Evolutionary conservation across 371 early-diverging fungal genomes (phyloP).

Genomic region (Lichtheimia hyalospora): DNA sequence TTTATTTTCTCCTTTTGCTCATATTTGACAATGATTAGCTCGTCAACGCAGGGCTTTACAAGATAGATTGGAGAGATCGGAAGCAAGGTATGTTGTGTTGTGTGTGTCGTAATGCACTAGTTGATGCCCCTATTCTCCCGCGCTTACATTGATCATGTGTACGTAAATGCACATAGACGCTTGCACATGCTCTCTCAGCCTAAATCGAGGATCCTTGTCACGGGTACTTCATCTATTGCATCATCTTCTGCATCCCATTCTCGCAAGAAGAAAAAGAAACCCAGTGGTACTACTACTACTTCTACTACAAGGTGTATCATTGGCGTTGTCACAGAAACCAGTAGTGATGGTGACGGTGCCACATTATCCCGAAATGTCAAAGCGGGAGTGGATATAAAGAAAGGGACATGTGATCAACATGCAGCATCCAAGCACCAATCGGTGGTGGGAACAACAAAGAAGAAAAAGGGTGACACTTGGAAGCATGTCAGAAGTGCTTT

Average conservation of each 20-base stretch:
- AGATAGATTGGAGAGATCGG: conserved; percentile 19
- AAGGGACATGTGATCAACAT: no score
- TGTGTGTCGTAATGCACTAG: no score
- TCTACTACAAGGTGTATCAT: no score
- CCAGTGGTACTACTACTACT: no score
- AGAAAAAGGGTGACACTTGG: not conserved
- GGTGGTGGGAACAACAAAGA: not conserved
- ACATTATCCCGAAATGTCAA: no score
- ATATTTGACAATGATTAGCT: not conserved
- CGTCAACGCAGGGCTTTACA: conserved; percentile 14
- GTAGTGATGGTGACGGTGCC: no score
- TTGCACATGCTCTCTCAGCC: conserved; percentile 19
- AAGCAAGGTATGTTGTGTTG: conserved; percentile 21
- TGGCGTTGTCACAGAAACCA: no score
- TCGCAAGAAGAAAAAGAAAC: conserved; percentile 24
- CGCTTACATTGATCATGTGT: not conserved
- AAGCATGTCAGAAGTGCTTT: conserved; percentile 12
- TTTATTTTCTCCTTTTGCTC: not conserved
- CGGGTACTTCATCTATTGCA: conserved; percentile 18
- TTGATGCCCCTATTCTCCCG: conserved; percentile 8
- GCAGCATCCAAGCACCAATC: no score
- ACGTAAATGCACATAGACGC: conserved; percentile 7
- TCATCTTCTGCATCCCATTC: conserved; percentile 8
- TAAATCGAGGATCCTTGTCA: conserved; percentile 21
- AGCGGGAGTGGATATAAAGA: no score